These are phyloP conservation scores for Porodaedalea pini DNA, from an alignment of 1,284 basidiomycete species.

Conservation along the genomic window DNA sequence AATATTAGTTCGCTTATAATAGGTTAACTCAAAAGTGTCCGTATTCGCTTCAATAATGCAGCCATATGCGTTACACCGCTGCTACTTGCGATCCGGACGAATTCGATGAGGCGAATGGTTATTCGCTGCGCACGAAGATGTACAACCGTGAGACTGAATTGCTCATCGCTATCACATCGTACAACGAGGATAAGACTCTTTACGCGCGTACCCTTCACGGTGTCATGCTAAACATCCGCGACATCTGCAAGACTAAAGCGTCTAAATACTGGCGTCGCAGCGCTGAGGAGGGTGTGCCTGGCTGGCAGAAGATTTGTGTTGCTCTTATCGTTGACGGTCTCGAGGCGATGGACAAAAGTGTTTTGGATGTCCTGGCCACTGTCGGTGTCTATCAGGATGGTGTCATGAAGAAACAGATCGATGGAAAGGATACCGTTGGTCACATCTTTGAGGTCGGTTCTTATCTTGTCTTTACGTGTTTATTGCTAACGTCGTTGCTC, in stretches of 20 bases:
- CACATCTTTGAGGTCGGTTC: conserved; percentile 81
- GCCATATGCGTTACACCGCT: conserved; percentile 89
- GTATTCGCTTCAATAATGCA: conserved; percentile 33
- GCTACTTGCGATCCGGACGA: conserved; percentile 96
- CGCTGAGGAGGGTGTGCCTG: conserved; percentile 83
- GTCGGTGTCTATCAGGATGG: conserved; percentile 92
- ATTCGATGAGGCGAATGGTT: conserved; percentile 79
- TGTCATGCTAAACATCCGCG: conserved; percentile 97
- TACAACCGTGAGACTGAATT: conserved; percentile 92
- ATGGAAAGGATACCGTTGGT: conserved; percentile 89
- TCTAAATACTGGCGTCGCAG: conserved; percentile 89
- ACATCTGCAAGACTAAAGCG: conserved; percentile 95
- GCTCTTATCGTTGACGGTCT: conserved; percentile 93
- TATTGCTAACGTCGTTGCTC: conserved; percentile 9
- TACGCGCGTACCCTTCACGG: conserved; percentile 92
- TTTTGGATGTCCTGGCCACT: conserved; percentile 84
- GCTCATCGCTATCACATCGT: conserved; percentile 87
- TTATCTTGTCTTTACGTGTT: conserved; percentile 6
- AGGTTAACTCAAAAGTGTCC: not conserved
- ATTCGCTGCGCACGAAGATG: conserved; percentile 76
- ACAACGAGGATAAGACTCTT: conserved; percentile 91
- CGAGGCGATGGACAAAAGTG: conserved; percentile 94
- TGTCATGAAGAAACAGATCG: conserved; percentile 92
- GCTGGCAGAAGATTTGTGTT: conserved; percentile 92
- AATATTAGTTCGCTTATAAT: not conserved